These are phyloP conservation scores for Rutstroemia sp. DNA, from an alignment of 2,329 filamentous ascomycete species.

Conservation along the genomic window DNA sequence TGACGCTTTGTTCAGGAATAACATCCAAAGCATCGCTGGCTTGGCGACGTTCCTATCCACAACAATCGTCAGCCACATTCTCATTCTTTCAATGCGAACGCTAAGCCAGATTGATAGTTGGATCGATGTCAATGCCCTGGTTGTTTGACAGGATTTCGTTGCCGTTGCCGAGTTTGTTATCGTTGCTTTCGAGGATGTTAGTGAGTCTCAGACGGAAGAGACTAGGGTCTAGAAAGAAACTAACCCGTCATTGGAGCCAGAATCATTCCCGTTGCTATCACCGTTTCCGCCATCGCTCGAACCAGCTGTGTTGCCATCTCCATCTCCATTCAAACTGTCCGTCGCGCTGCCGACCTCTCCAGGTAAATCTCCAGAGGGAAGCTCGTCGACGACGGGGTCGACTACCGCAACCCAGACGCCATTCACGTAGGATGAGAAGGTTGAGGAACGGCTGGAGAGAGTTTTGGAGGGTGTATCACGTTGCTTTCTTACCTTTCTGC, in stretches of 20 bases:
- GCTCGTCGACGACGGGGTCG: neutral
- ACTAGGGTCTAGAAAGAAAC: neutral
- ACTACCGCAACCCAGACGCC: neutral
- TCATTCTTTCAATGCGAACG: neutral
- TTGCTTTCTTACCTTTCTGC: constrained; percentile 1
- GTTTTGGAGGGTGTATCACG: neutral
- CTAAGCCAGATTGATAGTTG: neutral
- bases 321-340: neutral
- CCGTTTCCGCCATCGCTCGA: neutral
- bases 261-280: neutral
- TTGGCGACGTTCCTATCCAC: neutral
- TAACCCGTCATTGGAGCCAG: neutral
- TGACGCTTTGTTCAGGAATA: neutral
- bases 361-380: neutral
- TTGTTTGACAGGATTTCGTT: neutral
- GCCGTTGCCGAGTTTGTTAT: neutral
- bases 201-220: neutral
- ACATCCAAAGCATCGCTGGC: neutral
- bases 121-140: neutral
- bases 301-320: neutral
- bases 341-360: neutral
- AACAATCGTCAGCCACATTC: neutral
- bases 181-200: neutral
- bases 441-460: neutral
- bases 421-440: neutral